phyloP scores from a whole-genome alignment of 352 stramenopile species.

The Plasmopara viticola region DNA sequence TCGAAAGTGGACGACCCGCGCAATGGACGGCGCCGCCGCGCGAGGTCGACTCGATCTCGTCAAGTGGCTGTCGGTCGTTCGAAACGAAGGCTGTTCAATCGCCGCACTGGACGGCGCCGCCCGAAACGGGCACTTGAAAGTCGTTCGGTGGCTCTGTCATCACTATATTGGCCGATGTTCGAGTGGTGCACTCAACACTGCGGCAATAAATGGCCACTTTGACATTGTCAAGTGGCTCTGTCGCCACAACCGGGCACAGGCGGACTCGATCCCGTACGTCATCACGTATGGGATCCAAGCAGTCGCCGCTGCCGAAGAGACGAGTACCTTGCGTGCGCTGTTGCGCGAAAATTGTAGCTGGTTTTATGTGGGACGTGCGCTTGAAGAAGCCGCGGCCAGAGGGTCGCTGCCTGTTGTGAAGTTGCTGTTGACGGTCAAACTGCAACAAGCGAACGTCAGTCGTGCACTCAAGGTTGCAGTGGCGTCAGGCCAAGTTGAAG shows the following conservation, averaged over 20 bases:
- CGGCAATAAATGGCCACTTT: slow-evolving; percentile 16
- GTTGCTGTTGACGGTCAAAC: slow-evolving; percentile 12
- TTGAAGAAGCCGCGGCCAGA: slow-evolving; percentile 14
- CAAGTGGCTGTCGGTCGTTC: slow-evolving; percentile 17
- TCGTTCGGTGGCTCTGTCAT: slow-evolving; percentile 19
- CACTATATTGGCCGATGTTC: slow-evolving; percentile 17
- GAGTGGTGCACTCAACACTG: slow-evolving; percentile 16
- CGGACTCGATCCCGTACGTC: slow-evolving; percentile 5
- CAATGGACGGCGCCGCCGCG: slow-evolving; percentile 15
- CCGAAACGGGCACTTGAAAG: slow-evolving; percentile 17
- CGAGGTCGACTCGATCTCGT: slow-evolving; percentile 21
- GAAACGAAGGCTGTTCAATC: slow-evolving; percentile 19
- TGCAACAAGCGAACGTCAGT: slow-evolving; percentile 15
- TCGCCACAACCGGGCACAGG: slow-evolving; percentile 6
- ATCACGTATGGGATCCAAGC: slow-evolving; percentile 17
- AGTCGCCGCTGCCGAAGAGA: slow-evolving; percentile 7
- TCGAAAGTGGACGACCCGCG: slow-evolving; percentile 13
- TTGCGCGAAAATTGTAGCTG: slow-evolving; percentile 18
- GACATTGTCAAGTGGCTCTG: slow-evolving; percentile 21
- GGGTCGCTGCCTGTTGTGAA: slow-evolving; percentile 10
- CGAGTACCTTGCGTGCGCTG: slow-evolving; percentile 7
- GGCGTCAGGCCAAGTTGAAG: slow-evolving; percentile 3
- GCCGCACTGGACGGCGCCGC: slow-evolving; percentile 16
- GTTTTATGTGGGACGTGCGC: slow-evolving; percentile 11
- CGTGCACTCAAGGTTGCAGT: slow-evolving; percentile 14